phyloP scores from a whole-genome alignment of 345 rosid genomes.

The Gynandropsis gynandra region DNA sequence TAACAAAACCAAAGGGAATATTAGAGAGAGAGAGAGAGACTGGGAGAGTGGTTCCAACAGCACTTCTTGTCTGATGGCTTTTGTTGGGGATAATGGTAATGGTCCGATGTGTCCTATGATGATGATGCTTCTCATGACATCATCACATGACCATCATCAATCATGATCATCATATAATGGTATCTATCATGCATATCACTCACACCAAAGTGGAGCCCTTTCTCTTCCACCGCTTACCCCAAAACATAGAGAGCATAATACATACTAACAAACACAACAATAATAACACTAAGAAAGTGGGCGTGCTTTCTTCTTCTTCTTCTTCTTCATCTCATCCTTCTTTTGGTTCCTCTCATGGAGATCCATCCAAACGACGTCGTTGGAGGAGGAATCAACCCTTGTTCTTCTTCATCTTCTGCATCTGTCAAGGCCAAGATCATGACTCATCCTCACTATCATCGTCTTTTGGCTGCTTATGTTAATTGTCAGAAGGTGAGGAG shows the following conservation, averaged over 20 bases:
- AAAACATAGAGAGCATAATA: background rate
- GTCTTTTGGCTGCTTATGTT: conserved; percentile 83
- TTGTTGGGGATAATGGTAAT: conserved; percentile 62
- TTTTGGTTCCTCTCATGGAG: conserved; percentile 56
- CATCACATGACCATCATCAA: conserved; percentile 29
- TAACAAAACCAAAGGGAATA: conserved; percentile 38
- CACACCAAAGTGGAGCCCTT: conserved; percentile 26
- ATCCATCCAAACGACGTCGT: conserved; percentile 27
- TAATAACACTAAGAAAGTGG: background rate
- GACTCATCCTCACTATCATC: conserved; percentile 95
- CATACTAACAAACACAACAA: too few species aligned
- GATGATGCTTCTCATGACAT: conserved; percentile 54
- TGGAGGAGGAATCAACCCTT: conserved; percentile 19
- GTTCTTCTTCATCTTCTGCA: conserved; percentile 26
- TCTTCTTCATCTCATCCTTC: conserved; percentile 30
- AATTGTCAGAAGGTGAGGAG: conserved; percentile 85
- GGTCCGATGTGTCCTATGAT: conserved; percentile 49
- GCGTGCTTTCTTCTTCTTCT: conserved; percentile 6
- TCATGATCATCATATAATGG: conserved; percentile 33
- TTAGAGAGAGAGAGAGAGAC: conserved; percentile 28
- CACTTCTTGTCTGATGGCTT: conserved; percentile 61
- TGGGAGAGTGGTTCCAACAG: conserved; percentile 69
- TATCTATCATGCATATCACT: conserved; percentile 28
- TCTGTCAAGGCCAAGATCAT: conserved; percentile 82
- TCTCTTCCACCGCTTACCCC: conserved; percentile 29